Evolutionary conservation across 805 yeast genomes (phyloP).

Genomic region (Yamadazyma akitaensis): DNA sequence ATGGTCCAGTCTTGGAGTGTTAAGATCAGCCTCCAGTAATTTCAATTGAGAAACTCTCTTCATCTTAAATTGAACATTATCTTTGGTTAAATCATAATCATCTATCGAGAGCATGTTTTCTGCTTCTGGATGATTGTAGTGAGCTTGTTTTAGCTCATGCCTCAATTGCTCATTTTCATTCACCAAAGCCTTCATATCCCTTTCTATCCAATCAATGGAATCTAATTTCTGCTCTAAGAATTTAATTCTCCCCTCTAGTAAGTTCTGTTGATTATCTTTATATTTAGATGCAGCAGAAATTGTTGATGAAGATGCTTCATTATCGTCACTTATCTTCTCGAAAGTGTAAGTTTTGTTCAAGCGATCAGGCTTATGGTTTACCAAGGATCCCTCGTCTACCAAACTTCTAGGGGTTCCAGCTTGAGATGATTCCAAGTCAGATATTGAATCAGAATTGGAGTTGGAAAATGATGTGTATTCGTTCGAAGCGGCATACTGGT

Average conservation of each 20-base stretch:
- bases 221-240: constrained; percentile 9
- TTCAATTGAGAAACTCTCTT: constrained; percentile 37
- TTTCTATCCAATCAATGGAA: constrained; percentile 5
- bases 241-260: constrained; percentile 10
- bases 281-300: neutral
- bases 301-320: constrained; percentile 2
- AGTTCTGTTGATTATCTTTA: neutral
- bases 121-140: constrained; percentile 3
- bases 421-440: neutral
- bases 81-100: constrained; percentile 20
- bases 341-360: constrained; percentile 28
- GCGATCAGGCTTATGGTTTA: neutral
- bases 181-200: constrained; percentile 16
- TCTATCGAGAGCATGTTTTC: constrained; percentile 15
- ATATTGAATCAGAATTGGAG: neutral
- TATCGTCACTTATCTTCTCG: constrained; percentile 21
- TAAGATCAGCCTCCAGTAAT: constrained; percentile 14
- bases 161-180: constrained; percentile 13
- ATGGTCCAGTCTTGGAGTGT: constrained; percentile 17
- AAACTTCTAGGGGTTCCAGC: neutral
- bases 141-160: constrained; percentile 5
- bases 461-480: constrained; percentile 15
- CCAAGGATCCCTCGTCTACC: neutral
- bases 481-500: constrained; percentile 6
- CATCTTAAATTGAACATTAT: constrained; percentile 28